Percentiles rank a stretch among this genome's conserved stretches.
Conservation (phyloP, 192 early-diverging fungal genomes). For the Chytriomyces hyalinus region DNA sequence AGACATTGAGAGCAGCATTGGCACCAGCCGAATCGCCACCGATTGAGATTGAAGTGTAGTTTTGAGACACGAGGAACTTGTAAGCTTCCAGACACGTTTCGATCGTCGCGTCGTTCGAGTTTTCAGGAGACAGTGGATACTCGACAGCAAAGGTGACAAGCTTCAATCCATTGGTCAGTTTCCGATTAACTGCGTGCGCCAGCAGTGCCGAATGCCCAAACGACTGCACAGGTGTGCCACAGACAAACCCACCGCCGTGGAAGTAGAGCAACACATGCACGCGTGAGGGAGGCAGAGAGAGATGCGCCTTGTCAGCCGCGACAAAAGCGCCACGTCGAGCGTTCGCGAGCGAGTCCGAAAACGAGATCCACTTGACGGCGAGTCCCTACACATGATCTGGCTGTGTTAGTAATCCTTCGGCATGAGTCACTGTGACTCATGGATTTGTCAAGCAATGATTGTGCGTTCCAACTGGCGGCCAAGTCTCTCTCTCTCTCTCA, state of each 20-base stretch:
- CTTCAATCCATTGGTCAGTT: neutral
- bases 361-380: too few relatives aligned
- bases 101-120: neutral
- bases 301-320: too few relatives aligned
- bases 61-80: neutral
- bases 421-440: too few relatives aligned
- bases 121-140: slow-evolving; percentile 27
- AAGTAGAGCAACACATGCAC: neutral
- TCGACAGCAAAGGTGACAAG: neutral
- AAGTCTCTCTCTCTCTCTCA: too few relatives aligned
- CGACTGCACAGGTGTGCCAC: neutral
- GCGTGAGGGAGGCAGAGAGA: too few relatives aligned
- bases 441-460: too few relatives aligned
- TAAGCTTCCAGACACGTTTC: slow-evolving; percentile 3
- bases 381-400: too few relatives aligned
- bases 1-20: slow-evolving; percentile 13
- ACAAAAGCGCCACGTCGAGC: too few relatives aligned
- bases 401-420: too few relatives aligned
- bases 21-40: slow-evolving; percentile 28
- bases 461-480: too few relatives aligned
- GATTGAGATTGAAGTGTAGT: slow-evolving; percentile 10
- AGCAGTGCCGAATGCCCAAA: neutral
- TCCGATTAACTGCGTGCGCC: neutral
- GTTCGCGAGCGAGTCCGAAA: too few relatives aligned
- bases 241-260: neutral